Conservation (phyloP, 371 early-diverging fungal species). For the Syncephalastrum contaminatum region DNA sequence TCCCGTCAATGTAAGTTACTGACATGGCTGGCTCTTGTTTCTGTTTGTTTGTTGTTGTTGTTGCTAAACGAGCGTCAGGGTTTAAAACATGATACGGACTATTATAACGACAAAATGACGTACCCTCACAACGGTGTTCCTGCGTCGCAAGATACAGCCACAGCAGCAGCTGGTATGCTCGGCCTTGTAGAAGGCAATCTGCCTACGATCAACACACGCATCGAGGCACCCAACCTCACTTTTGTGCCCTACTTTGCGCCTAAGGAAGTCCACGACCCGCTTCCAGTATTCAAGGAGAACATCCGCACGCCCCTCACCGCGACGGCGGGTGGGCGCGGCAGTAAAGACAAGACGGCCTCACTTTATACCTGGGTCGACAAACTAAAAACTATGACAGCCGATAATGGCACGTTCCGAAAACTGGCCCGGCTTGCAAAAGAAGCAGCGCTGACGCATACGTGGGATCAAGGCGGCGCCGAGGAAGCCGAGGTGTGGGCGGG, state of each 20-base stretch:
- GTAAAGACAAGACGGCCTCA: slow-evolving; percentile 28
- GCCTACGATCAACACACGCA: slow-evolving; percentile 1
- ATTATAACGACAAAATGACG: no score
- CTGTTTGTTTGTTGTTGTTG: no score
- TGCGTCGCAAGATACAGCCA: neutral
- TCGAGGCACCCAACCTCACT: slow-evolving; percentile 3
- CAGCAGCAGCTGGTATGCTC: neutral
- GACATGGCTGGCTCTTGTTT: no score
- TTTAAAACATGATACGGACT: no score
- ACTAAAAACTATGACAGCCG: slow-evolving; percentile 20
- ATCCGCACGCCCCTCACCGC: slow-evolving; percentile 7
- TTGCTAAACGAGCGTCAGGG: no score
- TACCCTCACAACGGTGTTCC: no score
- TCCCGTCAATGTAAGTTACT: no score
- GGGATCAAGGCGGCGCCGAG: slow-evolving; percentile 45
- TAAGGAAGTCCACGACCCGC: slow-evolving; percentile 4
- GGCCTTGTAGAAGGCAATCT: neutral
- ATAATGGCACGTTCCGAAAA: slow-evolving; percentile 31
- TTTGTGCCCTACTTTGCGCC: slow-evolving; percentile 18
- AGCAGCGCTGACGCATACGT: slow-evolving; percentile 35
- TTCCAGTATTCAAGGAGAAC: slow-evolving; percentile 15
- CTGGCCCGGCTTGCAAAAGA: slow-evolving; percentile 38
- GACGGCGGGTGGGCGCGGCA: slow-evolving; percentile 11
- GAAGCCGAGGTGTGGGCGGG: slow-evolving; percentile 49
- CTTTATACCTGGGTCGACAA: slow-evolving; percentile 39